Conservation (phyloP, 305 asterid species). For the Petunia hybrid region DNA sequence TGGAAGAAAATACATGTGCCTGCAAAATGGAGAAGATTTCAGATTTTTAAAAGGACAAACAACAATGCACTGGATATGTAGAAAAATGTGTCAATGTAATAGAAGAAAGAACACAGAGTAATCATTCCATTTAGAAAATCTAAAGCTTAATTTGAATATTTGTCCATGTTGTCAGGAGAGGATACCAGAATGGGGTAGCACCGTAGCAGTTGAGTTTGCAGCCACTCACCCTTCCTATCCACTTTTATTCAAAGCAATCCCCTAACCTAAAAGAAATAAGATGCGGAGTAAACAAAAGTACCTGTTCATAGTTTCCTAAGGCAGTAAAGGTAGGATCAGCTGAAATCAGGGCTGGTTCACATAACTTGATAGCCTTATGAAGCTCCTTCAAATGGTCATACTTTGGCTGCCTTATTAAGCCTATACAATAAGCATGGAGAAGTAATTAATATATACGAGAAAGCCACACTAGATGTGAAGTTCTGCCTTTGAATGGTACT, state of each 20-base stretch:
- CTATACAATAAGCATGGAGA: conserved; percentile 43
- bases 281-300: conserved; percentile 21
- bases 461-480: background rate
- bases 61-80: background rate
- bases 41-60: conserved; percentile 19
- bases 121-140: background rate
- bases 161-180: background rate
- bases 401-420: conserved; percentile 88
- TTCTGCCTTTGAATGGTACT: background rate
- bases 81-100: background rate
- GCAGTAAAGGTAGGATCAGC: conserved; percentile 64
- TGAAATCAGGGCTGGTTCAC: conserved; percentile 72
- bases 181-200: background rate
- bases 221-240: background rate
- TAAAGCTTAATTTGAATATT: conserved; percentile 3
- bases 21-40: conserved; percentile 43
- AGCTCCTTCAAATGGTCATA: conserved; percentile 87
- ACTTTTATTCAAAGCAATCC: too few relatives aligned
- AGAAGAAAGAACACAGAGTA: background rate
- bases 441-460: conserved; percentile 9
- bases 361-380: conserved; percentile 75
- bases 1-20: conserved; percentile 73
- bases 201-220: background rate
- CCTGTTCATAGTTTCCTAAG: conserved; percentile 90
- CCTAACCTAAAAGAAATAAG: too few relatives aligned